Conservation (phyloP, 495 filamentous ascomycete species). For the Pseudoneurospora amorphoporcata region DNA sequence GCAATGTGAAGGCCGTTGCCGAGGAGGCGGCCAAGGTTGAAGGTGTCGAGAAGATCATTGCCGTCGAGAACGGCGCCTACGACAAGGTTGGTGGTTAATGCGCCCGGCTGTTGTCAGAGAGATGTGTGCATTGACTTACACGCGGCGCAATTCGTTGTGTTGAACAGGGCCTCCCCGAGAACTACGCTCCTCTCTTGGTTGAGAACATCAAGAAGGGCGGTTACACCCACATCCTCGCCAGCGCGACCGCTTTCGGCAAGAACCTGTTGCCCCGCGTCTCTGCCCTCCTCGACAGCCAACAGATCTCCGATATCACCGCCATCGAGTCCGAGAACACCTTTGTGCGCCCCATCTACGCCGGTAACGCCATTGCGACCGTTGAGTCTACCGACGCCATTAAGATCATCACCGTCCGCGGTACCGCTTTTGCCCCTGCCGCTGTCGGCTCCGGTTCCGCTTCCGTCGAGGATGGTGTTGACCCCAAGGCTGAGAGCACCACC, state of each 20-base stretch:
- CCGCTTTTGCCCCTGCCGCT: conserved; percentile 64
- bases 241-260: conserved; percentile 95
- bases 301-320: conserved; percentile 80
- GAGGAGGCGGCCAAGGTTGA: conserved; percentile 81
- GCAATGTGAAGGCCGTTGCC: conserved; percentile 66
- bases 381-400: conserved; percentile 81
- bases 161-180: conserved; percentile 77
- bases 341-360: conserved; percentile 93
- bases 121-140: not conserved
- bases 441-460: conserved; percentile 42
- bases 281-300: conserved; percentile 85
- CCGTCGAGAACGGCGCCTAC: conserved; percentile 79
- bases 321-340: conserved; percentile 92
- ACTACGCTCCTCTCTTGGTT: conserved; percentile 82
- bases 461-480: conserved; percentile 57
- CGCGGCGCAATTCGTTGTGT: not conserved
- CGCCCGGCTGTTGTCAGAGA: not conserved
- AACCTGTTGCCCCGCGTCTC: conserved; percentile 88
- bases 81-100: conserved; percentile 56
- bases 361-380: conserved; percentile 95
- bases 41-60: conserved; percentile 83
- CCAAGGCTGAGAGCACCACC: conserved; percentile 56
- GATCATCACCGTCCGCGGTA: conserved; percentile 83
- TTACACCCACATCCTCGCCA: conserved; percentile 82
- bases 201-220: conserved; percentile 93